Base-by-base conservation (phyloP, 139 green algal genomes). In the Tetradesmus obliquus region DNA sequence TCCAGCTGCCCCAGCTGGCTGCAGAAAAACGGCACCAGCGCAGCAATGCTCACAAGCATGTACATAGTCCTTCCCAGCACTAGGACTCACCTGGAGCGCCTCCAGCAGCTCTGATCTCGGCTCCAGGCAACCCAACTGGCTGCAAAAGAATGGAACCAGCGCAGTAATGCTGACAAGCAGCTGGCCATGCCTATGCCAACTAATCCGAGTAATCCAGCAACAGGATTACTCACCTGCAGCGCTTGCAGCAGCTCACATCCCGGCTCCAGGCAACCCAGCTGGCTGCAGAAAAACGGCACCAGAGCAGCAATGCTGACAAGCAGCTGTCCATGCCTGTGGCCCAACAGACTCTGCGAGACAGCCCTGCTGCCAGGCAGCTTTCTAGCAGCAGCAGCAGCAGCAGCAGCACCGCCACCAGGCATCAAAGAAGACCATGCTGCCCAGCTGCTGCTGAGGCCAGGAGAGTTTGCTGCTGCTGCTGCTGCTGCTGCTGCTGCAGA, bases 1-100 rank as follows among this genome's bases (percentile, higher is more conserved):
- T 88, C 80, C 10, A 88, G 10, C 51, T 51, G 88, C 53, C 88
- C 54, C 32, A 97, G 90, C 87, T 98, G 96, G 19, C 94, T 87
- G 32, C 93, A 95, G 69, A 98, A 76, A 94, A 96, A 97, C 24
- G 97, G 97, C 91, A 99, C 93, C 55, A 97, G 22, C 0, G 95
- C 93, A 13, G 94, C 90, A 79, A 19, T 1, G 17, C 69, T 19
- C 15, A 17, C 19, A 17, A 17, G 17, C 19, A n/a, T 19, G 19
- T 19, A n/a, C 69, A 17, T 1, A 19, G 1, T 19, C 69, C 19
- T 19, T 19, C 69, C 17, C 19, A 19, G 15, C 1, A 17, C 69
- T 1, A 79, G 17, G 1, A 69, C 32, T 22, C 87, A 57, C 20
- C 24, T 92, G 79, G 69, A 93, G 51, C 10, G 45, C 76, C 15